Evolutionary conservation across 306 rosid genomes (phyloP), one percentile per base, ranked within the genome.

Genomic region (Astragalus glycyphyllos): DNA sequence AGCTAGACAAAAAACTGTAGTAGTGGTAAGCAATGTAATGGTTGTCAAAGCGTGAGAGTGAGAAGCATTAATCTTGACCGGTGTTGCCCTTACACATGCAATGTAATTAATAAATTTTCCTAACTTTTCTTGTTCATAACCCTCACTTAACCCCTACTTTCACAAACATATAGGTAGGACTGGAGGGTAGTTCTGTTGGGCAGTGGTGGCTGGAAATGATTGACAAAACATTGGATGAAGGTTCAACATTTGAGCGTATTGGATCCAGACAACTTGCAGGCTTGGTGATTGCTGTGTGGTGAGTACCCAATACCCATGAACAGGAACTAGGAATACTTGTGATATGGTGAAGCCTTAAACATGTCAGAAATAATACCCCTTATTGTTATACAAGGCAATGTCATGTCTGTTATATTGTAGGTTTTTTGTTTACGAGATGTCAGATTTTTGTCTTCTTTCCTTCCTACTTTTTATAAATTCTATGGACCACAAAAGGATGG

Each of bases 181-280:
- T 90, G 45, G 98, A 94, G 86, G 98, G 98, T 58, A 94, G 97
- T 85, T 86, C 98, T 58, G 92, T 67, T 65, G 98, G 98, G 82
- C 96, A 90, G 65, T 94, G 92, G 98, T 94, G 98, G 98, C 82
- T 94, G 84, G 97, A 90, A 74, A 84, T 94, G 96, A 94, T 94
- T 72, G 98, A 85, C 71, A 91, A 86, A 86, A 90, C 87, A 44
- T 75, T 94, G 84, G 98, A 83, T 81, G 92, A 87, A 86, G 96
- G 95, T 78, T 85, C 90, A 77, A 80, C 89, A 42, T 94, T 94
- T 87, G 89, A 90, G 69, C 95, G 96, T 61, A 86, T 87, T 80
- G 98, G 98, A 73, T 90, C 98, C 72, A 88, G 98, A 81, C 98
- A 94, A 78, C 90, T 94, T 85, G 98, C 98, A 56, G 98, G 98